Evolutionary conservation across 179 eudicot genomes (phyloP).

Genomic region (Spergularia azorica): DNA sequence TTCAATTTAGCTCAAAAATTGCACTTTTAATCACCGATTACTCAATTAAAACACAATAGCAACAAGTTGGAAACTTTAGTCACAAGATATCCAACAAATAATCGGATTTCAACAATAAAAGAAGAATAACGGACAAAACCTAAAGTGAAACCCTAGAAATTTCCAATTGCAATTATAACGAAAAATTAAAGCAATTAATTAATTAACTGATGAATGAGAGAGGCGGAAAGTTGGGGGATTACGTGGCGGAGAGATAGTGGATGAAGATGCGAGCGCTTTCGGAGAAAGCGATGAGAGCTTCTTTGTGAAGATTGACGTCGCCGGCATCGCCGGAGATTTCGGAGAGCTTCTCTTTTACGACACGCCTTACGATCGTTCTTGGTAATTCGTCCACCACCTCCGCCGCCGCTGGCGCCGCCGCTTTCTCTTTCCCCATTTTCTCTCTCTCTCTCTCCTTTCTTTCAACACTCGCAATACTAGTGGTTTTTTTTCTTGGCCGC

Average conservation of each 20-base stretch:
- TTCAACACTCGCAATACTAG: too few relatives aligned
- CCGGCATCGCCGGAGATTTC: constrained; percentile 52
- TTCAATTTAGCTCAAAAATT: not conserved
- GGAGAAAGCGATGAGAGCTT: constrained; percentile 65
- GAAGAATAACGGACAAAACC: not conserved
- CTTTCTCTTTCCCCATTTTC: constrained; percentile 33
- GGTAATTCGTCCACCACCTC: constrained; percentile 64
- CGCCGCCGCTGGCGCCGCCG: constrained; percentile 6
- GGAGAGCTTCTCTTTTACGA: constrained; percentile 83
- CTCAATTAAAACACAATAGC: too few relatives aligned
- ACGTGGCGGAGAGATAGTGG: constrained; percentile 93
- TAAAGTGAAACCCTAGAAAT: not conserved
- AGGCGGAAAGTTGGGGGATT: constrained; percentile 17
- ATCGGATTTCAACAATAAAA: not conserved
- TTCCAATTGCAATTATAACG: not conserved
- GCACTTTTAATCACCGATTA: not conserved
- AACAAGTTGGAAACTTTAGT: too few relatives aligned
- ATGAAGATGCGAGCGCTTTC: constrained; percentile 85
- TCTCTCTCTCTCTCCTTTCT: not conserved
- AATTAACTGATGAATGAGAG: not conserved
- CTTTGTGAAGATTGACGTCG: constrained; percentile 60
- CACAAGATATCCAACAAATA: not conserved
- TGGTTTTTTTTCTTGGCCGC: too few relatives aligned
- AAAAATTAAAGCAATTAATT: not conserved
- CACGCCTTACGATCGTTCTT: constrained; percentile 70